phyloP scores from a whole-genome alignment of 2,329 filamentous ascomycete genomes.

The Fusarium sp. region DNA sequence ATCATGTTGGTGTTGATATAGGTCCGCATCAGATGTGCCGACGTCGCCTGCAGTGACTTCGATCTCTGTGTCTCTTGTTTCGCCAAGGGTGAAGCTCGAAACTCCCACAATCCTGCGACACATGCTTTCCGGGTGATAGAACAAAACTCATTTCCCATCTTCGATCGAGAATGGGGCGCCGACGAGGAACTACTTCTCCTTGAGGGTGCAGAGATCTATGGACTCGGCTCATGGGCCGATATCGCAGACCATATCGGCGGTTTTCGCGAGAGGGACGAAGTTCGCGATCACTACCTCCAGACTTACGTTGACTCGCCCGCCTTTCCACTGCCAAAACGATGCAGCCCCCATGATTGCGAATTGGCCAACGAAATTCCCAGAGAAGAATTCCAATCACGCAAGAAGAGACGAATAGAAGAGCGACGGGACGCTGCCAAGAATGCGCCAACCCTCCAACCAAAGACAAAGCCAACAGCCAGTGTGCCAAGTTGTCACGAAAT shows the following conservation, averaged over 20 bases:
- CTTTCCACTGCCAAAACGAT: conserved; percentile 89
- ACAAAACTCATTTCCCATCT: conserved; percentile 98
- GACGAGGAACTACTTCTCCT: conserved; percentile 95
- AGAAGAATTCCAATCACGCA: conserved; percentile 91
- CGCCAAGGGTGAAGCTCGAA: conserved; percentile 81
- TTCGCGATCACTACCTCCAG: conserved; percentile 91
- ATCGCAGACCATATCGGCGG: conserved; percentile 98
- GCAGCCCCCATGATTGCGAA: conserved; percentile 83
- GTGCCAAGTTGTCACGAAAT: conserved; percentile 98
- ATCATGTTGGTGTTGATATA: conserved; percentile 54
- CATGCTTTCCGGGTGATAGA: conserved; percentile 96
- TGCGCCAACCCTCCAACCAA: conserved; percentile 84
- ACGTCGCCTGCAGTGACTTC: conserved; percentile 87
- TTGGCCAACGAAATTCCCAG: conserved; percentile 85
- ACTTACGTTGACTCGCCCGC: conserved; percentile 86
- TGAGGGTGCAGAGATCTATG: conserved; percentile 96
- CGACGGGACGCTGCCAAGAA: conserved; percentile 89
- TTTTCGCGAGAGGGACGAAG: conserved; percentile 93
- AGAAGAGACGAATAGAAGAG: conserved; percentile 94
- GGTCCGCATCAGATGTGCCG: conserved; percentile 95
- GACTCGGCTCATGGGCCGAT: conserved; percentile 96
- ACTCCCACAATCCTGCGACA: conserved; percentile 86
- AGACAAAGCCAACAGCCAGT: conserved; percentile 95
- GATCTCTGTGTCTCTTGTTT: conserved; percentile 98
- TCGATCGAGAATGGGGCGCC: conserved; percentile 93